Base-by-base conservation (phyloP, 805 yeast species). In the Peterozyma toletana region DNA sequence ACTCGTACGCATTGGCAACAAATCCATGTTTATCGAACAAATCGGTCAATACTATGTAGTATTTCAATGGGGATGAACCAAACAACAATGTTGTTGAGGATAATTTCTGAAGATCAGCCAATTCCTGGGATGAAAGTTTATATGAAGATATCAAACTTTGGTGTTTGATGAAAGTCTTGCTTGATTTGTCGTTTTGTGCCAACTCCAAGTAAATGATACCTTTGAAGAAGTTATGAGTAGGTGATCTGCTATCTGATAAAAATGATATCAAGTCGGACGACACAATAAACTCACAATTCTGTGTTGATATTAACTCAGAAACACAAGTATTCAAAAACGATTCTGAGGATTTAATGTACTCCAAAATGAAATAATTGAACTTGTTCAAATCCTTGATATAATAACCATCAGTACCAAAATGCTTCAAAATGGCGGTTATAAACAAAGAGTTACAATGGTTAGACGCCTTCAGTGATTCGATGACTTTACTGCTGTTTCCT, bases 31-130 rank as follows among this genome's bases (percentile, higher is more conserved):
- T 54, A 36, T 62, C 57, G 49, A 70, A 71, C 37, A 71, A 33
- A 4, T 58, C 51, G 9, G 75, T 53, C 33, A 70, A 48, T 33
- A 65, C 67, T 39, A 61, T 57, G 50, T 60, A 69, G 48, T 64
- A 73, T 39, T 59, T 63, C 13, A 63, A 53, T 33, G 60, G 45
- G 5, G 68, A 58, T 2, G 55, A 41, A 7, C 60, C 56, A 37
- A 63, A 59, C 16, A 67, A 49, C 9, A 56, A 30, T 7, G 35
- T 35, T 33, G 33, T 30, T 3, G 30, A n/a, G 11, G 37, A 15
- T 2, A 43, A 4, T 9, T 17, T 9, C 11, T 35, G 37, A 17
- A 43, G 35, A 30, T 39, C 42, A 15, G 29, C 14, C 1, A 30
- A 14, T 33, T 43, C 46, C 13, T 49, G 56, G 1, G 49, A 42